These are phyloP conservation scores for Pholiota adiposa DNA, from an alignment of 1,284 basidiomycete species.

Conservation along the genomic window DNA sequence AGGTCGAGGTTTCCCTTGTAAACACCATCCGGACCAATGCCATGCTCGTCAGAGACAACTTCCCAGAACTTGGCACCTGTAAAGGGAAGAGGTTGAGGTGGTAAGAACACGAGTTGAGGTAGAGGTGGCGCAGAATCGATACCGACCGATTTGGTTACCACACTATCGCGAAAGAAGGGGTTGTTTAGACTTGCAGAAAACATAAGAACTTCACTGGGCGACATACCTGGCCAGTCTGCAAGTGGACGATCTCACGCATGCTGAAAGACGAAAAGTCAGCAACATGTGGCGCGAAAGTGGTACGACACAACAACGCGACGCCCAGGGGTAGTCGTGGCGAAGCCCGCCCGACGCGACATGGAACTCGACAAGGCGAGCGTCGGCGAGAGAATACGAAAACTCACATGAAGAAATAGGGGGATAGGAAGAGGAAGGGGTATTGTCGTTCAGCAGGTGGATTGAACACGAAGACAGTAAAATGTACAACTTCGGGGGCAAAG, in stretches of 20 bases:
- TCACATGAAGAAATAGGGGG: conserved; percentile 44
- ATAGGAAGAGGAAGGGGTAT: conserved; percentile 34
- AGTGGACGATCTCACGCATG: conserved; percentile 97
- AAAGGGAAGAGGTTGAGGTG: conserved; percentile 17
- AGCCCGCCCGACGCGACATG: conserved; percentile 23
- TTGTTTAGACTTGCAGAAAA: conserved; percentile 16
- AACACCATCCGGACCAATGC: conserved; percentile 89
- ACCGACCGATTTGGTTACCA: conserved; percentile 94
- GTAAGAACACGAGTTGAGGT: conserved; percentile 23
- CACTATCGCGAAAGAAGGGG: conserved; percentile 58
- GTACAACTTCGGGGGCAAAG: conserved; percentile 37
- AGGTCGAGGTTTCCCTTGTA: conserved; percentile 96
- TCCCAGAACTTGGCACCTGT: conserved; percentile 98
- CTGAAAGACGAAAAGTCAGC: conserved; percentile 45
- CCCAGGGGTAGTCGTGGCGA: conserved; percentile 20
- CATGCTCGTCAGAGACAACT: conserved; percentile 97
- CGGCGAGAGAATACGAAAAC: conserved; percentile 22
- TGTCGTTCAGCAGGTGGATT: conserved; percentile 42
- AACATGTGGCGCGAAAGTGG: conserved; percentile 38
- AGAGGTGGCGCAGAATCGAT: conserved; percentile 27
- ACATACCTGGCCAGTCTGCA: conserved; percentile 92
- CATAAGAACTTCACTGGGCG: conserved; percentile 7
- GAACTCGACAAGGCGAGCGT: conserved; percentile 11
- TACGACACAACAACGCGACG: conserved; percentile 46
- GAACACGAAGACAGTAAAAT: conserved; percentile 47